Evolutionary conservation across 257 asterid species (phyloP), one percentile per base, ranked within the genome.

Genomic region (Buddleja alternifolia): DNA sequence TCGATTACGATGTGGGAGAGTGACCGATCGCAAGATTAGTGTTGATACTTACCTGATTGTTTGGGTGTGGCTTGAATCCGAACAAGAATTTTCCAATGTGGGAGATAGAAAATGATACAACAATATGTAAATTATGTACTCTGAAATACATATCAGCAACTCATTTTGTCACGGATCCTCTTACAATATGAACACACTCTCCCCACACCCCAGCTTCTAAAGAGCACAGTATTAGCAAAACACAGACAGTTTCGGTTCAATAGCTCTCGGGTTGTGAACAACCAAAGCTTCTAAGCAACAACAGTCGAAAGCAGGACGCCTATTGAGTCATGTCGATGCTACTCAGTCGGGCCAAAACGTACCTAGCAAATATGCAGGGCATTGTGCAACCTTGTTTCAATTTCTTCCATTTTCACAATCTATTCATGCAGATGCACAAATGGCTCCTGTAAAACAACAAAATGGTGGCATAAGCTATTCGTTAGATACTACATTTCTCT

Each of bases 351-450:
- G n/a, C 19, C 37, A 11, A 39, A 39, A 60, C 36, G 20, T 40
- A 19, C 6, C 20, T 6, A 5, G 40, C 9, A 16, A 2, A 24
- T 39, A 61, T 41, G 17, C 67, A 4, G 24, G 6, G 24, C 10
- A 42, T 21, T 39, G 5, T 9, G 32, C 24, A 46, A 7, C 68
- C 50, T 25, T 32, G 66, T 10, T 32, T 9, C 15, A 7, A 21
- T 23, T 25, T 23, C n/a, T 37, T 54, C 20, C 47, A 14, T 54
- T 16, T 41, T 63, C 54, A 48, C 45, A 52, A 36, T 29, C 29
- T 24, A 37, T 42, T 83, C 78, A 80, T 10, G 78, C 80, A 25
- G 90, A 78, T n/a, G 88, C 83, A 54, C 90, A 85, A 39, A 85
- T 67, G 57, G 88, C 85, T 29, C 86, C 88, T 85, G 85, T 21